Conservation (phyloP, 2,329 filamentous ascomycete species). For the Penicillium decumbens region DNA sequence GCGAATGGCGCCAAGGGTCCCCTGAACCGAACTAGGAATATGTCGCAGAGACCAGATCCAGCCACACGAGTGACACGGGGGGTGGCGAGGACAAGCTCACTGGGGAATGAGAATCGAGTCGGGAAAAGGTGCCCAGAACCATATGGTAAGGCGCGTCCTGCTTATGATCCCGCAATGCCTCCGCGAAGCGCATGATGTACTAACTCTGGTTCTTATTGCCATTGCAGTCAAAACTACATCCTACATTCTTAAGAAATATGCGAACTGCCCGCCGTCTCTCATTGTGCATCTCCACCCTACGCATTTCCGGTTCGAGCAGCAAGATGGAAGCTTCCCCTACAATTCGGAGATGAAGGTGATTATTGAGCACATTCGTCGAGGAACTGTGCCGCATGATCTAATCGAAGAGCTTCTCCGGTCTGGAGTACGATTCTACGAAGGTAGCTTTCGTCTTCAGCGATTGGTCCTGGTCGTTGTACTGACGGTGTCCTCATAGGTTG, state of each 20-base stretch:
- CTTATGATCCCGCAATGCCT: constrained; percentile 4
- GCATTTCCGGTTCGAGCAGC: constrained; percentile 88
- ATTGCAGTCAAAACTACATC: constrained; percentile 63
- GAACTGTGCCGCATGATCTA: constrained; percentile 85
- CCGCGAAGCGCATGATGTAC: constrained; percentile 5
- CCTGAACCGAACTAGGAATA: constrained; percentile 55
- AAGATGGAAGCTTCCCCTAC: constrained; percentile 88
- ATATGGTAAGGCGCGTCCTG: constrained; percentile 37
- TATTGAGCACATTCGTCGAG: constrained; percentile 68
- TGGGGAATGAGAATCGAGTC: constrained; percentile 32
- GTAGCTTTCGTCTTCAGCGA: constrained; percentile 34
- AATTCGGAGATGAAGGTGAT: constrained; percentile 83
- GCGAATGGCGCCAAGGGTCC: constrained; percentile 25
- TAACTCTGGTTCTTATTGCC: constrained; percentile 17
- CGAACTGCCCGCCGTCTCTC: constrained; percentile 69
- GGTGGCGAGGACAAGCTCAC: constrained; percentile 29
- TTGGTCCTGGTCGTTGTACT: background rate
- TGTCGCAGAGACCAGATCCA: constrained; percentile 45
- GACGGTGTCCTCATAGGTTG: constrained; percentile 51
- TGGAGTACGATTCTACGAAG: constrained; percentile 83
- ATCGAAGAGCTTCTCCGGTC: constrained; percentile 68
- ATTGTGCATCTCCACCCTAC: constrained; percentile 78
- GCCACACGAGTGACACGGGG: constrained; percentile 32
- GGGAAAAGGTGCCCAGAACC: constrained; percentile 43
- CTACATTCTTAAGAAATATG: constrained; percentile 80